phyloP scores from a whole-genome alignment of 129 eudicot genomes.

The Chrysanthemum lavandulifolium region DNA sequence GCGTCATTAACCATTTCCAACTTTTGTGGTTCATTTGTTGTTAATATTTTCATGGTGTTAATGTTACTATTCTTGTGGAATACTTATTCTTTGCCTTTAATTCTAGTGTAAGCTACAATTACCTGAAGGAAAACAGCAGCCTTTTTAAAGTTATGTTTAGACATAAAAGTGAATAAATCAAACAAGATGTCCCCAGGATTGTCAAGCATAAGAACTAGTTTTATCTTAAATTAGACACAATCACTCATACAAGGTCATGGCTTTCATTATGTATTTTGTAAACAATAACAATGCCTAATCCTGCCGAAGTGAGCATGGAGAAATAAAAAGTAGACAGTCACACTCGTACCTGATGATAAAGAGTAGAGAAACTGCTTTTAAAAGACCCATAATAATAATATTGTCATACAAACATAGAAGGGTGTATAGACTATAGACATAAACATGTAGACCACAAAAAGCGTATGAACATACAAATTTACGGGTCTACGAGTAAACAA shows the following conservation, averaged over 20 bases:
- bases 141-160: background rate
- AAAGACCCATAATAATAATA: too few species aligned
- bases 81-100: constrained; percentile 1
- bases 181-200: background rate
- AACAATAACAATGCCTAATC: too few species aligned
- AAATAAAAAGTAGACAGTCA: too few species aligned
- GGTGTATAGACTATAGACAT: too few species aligned
- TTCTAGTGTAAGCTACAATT: background rate
- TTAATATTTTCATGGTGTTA: background rate
- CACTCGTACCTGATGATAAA: too few species aligned
- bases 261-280: too few species aligned
- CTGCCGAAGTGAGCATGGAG: too few species aligned
- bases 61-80: background rate
- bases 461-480: too few species aligned
- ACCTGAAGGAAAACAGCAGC: background rate
- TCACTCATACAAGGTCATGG: background rate
- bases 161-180: background rate
- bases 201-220: background rate
- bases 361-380: too few species aligned
- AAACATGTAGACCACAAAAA: too few species aligned
- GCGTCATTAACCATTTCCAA: background rate
- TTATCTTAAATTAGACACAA: background rate
- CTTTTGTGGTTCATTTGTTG: background rate
- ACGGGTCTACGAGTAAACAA: too few species aligned
- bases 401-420: too few species aligned